These are phyloP conservation scores for Mallotus repandus DNA, from an alignment of 441 rosid genomes.

Conservation along the genomic window DNA sequence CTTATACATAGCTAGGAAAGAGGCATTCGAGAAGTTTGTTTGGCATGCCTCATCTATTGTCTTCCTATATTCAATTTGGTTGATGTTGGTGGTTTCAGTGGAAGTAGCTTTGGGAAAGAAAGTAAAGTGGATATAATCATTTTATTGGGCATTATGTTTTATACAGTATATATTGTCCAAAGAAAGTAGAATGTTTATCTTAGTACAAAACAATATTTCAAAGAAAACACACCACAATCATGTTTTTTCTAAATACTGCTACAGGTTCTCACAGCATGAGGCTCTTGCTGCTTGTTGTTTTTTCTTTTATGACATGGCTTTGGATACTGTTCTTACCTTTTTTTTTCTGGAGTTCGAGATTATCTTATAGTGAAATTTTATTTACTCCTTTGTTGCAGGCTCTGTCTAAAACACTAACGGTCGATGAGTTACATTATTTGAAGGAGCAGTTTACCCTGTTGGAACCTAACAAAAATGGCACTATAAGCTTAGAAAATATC, in stretches of 20 bases:
- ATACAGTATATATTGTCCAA: background rate
- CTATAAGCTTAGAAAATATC: conserved; percentile 72
- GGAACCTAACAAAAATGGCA: conserved; percentile 78
- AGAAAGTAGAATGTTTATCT: background rate
- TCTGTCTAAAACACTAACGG: conserved; percentile 71
- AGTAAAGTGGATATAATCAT: no score
- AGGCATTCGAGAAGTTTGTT: background rate
- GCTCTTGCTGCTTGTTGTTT: background rate
- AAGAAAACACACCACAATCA: background rate
- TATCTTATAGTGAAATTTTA: background rate
- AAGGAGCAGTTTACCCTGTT: conserved; percentile 77
- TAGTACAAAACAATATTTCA: background rate
- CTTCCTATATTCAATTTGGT: background rate
- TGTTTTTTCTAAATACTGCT: background rate
- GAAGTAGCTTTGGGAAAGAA: background rate
- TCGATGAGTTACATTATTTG: conserved; percentile 74
- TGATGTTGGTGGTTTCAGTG: background rate
- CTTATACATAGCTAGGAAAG: background rate
- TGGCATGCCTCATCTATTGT: background rate
- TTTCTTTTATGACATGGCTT: background rate
- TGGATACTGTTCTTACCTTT: background rate
- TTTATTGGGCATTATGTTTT: background rate
- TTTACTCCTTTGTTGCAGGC: conserved; percentile 50
- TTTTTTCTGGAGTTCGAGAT: background rate
- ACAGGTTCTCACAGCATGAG: background rate